These are phyloP conservation scores for Aspergillus intermedius DNA, from an alignment of 2,329 filamentous ascomycete species.

Conservation along the genomic window DNA sequence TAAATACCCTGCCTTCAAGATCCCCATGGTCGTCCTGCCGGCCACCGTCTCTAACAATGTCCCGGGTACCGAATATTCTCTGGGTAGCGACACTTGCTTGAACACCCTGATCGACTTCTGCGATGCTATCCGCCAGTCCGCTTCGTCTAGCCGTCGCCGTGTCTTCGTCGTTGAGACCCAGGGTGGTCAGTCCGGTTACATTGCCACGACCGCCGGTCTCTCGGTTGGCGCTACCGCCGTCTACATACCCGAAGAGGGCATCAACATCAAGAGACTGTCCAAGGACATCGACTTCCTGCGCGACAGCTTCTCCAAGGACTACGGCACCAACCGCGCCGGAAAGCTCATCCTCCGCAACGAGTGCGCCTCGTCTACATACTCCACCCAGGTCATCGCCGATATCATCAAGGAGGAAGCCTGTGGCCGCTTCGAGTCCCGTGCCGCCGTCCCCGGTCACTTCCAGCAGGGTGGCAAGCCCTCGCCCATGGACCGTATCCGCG, in stretches of 20 bases:
- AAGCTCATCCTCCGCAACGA: constrained; percentile 97
- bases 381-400: constrained; percentile 84
- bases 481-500: constrained; percentile 91
- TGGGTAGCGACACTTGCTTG: constrained; percentile 92
- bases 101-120: constrained; percentile 94
- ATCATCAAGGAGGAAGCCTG: constrained; percentile 93
- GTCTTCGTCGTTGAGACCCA: constrained; percentile 99
- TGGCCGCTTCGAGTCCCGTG: constrained; percentile 84
- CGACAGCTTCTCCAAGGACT: constrained; percentile 75
- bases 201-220: constrained; percentile 83
- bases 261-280: constrained; percentile 87
- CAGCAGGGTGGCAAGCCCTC: constrained; percentile 91
- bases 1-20: constrained; percentile 77
- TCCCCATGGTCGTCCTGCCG: constrained; percentile 83
- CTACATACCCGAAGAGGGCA: constrained; percentile 94
- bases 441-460: constrained; percentile 87
- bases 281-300: constrained; percentile 85
- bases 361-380: constrained; percentile 83
- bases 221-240: constrained; percentile 88
- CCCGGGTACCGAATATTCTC: constrained; percentile 91
- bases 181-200: constrained; percentile 87
- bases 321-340: constrained; percentile 80
- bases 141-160: constrained; percentile 82
- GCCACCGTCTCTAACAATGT: constrained; percentile 99
- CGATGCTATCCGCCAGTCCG: constrained; percentile 95